Percentiles rank a stretch among this genome's conserved stretches.
Conservation (phyloP, 1,284 basidiomycete genomes). For the Puccinia horiana region DNA sequence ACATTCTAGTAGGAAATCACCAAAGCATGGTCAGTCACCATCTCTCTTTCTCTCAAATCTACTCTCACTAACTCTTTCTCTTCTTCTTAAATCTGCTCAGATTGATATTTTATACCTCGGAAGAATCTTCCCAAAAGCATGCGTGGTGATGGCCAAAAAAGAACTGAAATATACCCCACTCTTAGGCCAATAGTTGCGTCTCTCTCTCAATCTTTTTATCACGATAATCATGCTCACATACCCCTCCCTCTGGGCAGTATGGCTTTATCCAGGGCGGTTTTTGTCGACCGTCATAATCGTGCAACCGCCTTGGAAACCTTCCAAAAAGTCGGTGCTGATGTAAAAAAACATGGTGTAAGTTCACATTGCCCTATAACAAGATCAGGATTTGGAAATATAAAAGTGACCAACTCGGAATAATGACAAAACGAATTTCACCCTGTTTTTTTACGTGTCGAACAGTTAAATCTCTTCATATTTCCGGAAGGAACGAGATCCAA, state of each 20-base stretch:
- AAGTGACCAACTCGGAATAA: neutral
- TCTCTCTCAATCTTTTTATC: neutral
- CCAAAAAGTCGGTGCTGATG: slow-evolving; percentile 73
- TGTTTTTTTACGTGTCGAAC: slow-evolving; percentile 42
- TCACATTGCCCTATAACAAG: slow-evolving; percentile 35
- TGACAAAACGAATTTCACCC: neutral
- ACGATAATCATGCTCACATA: too few relatives aligned
- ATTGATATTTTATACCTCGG: slow-evolving; percentile 67
- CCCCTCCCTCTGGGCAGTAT: slow-evolving; percentile 59
- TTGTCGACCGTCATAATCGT: slow-evolving; percentile 83
- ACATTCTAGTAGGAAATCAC: slow-evolving; percentile 85
- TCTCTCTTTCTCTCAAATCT: neutral
- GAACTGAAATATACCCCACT: slow-evolving; percentile 81
- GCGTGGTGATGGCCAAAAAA: slow-evolving; percentile 91
- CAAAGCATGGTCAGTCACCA: slow-evolving; percentile 65
- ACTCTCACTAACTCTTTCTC: slow-evolving; percentile 61
- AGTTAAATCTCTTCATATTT: slow-evolving; percentile 83
- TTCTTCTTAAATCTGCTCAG: slow-evolving; percentile 60
- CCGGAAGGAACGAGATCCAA: slow-evolving; percentile 86
- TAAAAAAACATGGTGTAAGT: slow-evolving; percentile 68
- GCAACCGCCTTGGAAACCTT: slow-evolving; percentile 74
- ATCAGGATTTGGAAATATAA: too few relatives aligned
- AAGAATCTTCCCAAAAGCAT: slow-evolving; percentile 77
- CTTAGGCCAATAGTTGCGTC: slow-evolving; percentile 71
- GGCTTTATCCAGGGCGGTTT: slow-evolving; percentile 86